Evolutionary conservation across 2,329 filamentous ascomycete genomes (phyloP).

Genomic region (Colletotrichum incanum): DNA sequence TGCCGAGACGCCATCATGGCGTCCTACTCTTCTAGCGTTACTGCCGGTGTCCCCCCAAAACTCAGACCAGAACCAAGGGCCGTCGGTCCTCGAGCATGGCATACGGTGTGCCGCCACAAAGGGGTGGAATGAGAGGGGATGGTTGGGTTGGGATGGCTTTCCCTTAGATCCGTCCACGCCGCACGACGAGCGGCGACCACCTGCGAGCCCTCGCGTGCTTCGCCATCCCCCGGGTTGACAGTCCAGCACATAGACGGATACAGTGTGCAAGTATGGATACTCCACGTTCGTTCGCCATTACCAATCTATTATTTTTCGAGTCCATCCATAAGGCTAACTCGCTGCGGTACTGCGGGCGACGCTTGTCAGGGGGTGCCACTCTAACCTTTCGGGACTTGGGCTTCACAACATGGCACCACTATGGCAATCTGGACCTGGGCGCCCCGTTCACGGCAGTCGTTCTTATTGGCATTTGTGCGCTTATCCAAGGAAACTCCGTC

Average conservation of each 20-base stretch:
- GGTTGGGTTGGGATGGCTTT: conserved; percentile 18
- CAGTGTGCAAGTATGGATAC: not conserved
- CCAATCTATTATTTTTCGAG: conserved; percentile 33
- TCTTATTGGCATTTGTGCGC: conserved; percentile 36
- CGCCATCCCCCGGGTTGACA: not conserved
- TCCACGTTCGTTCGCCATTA: conserved; percentile 24
- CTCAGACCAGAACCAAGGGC: conserved; percentile 22
- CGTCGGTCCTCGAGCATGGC: conserved; percentile 18
- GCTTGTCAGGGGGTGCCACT: conserved; percentile 26
- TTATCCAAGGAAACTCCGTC: conserved; percentile 13
- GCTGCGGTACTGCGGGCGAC: conserved; percentile 38
- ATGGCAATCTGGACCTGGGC: conserved; percentile 36
- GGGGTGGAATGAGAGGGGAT: conserved; percentile 20
- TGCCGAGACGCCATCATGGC: conserved; percentile 29
- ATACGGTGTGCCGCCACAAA: conserved; percentile 12
- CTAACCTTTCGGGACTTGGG: conserved; percentile 38
- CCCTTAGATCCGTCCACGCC: conserved; percentile 35
- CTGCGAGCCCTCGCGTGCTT: conserved; percentile 25
- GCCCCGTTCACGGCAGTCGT: conserved; percentile 37
- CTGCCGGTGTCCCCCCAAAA: conserved; percentile 33
- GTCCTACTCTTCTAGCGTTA: conserved; percentile 19
- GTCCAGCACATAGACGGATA: not conserved
- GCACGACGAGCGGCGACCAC: conserved; percentile 9
- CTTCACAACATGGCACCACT: conserved; percentile 39
- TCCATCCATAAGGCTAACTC: conserved; percentile 39